Evolutionary conservation across 108 stramenopile species (phyloP).

Genomic region (Cyclotella baltica): DNA sequence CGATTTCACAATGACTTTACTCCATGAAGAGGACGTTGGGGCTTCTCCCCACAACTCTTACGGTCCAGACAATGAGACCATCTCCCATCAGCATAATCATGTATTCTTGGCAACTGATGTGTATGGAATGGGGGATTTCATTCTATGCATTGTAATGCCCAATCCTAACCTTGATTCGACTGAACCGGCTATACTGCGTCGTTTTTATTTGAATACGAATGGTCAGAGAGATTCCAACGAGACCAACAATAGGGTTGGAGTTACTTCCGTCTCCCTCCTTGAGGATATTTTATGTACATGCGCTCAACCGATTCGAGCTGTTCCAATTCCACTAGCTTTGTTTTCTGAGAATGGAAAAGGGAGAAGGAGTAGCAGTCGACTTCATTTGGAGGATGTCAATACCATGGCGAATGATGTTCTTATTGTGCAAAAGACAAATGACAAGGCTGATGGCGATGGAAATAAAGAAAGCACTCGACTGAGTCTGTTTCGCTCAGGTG

Average conservation of each 20-base stretch:
- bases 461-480: constrained; percentile 15
- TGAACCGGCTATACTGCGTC: constrained; percentile 26
- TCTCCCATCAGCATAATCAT: neutral
- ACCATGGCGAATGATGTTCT: constrained; percentile 70
- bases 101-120: constrained; percentile 51
- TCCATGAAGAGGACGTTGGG: constrained; percentile 24
- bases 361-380: constrained; percentile 17
- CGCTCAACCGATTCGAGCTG: constrained; percentile 43
- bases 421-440: constrained; percentile 31
- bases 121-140: constrained; percentile 42
- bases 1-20: constrained; percentile 34
- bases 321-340: constrained; percentile 53
- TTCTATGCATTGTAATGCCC: constrained; percentile 46
- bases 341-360: constrained; percentile 25
- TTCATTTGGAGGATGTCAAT: constrained; percentile 35
- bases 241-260: neutral
- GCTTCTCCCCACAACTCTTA: neutral
- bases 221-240: neutral
- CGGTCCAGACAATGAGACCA: too few species aligned
- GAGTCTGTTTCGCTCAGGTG: constrained; percentile 54
- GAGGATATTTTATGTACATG: constrained; percentile 26
- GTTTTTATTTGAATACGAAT: constrained; percentile 43
- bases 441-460: neutral
- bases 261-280: constrained; percentile 22
- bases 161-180: constrained; percentile 15